Conservation (phyloP, 2,329 filamentous ascomycete species). For the Colletotrichum eleusines region DNA sequence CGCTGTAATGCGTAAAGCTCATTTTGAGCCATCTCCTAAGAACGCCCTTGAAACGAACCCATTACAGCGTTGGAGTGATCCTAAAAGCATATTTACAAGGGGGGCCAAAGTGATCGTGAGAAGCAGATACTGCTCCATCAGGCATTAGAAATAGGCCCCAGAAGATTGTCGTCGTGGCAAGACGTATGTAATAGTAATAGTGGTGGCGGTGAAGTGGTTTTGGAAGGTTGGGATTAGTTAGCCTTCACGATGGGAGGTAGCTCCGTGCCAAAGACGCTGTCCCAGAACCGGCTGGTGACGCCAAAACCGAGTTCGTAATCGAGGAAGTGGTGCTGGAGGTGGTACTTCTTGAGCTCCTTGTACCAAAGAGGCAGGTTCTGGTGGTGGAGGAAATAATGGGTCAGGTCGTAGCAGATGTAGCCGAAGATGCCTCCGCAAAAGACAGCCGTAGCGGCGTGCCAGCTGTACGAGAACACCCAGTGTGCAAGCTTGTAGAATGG, state of each 20-base stretch:
- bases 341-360: constrained; percentile 94
- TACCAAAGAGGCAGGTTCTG: constrained; percentile 91
- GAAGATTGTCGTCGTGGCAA: constrained; percentile 32
- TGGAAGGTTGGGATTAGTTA: constrained; percentile 44
- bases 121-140: constrained; percentile 19
- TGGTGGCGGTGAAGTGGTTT: not conserved
- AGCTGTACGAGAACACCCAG: constrained; percentile 83
- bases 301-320: constrained; percentile 98
- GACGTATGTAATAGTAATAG: constrained; percentile 11
- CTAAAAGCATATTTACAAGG: constrained; percentile 36
- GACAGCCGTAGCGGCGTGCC: constrained; percentile 82
- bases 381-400: constrained; percentile 99
- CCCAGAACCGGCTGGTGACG: constrained; percentile 97
- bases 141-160: constrained; percentile 33
- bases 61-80: constrained; percentile 35
- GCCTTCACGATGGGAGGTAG: constrained; percentile 61
- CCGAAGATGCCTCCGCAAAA: constrained; percentile 95
- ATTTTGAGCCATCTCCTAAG: constrained; percentile 21
- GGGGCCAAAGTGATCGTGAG: constrained; percentile 21
- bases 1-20: constrained; percentile 33
- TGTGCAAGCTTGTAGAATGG: constrained; percentile 97
- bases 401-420: constrained; percentile 96
- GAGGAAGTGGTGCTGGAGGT: constrained; percentile 96
- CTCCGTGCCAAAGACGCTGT: constrained; percentile 90
- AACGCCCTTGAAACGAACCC: constrained; percentile 35